Base-by-base conservation (phyloP, 345 rosid species). In the Clarkia xantiana region DNA sequence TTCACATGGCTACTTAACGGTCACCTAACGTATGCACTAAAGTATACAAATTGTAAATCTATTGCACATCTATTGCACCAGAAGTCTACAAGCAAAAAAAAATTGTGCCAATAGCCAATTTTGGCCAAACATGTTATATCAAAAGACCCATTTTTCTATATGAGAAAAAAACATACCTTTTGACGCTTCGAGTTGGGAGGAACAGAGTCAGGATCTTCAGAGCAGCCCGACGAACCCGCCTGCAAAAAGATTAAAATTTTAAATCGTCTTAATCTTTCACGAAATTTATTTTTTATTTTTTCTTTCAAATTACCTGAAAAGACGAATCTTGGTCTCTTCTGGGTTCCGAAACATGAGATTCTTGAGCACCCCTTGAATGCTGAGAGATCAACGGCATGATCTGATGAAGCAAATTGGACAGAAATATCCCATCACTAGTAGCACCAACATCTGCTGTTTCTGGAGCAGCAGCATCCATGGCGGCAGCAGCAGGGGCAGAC, bases 371-470 rank as follows among this genome's bases (percentile, higher is more conserved):
- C 23, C 47, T 66, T 10, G 62, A 20, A 42, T 47, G 71, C 61
- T 69, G 78, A 51, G 80, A 58, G 44, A 83, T 57, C 38, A 63
- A 6, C 9, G 87, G 93, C 71, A 83, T 73, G 55, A 83, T 73
- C 70, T 70, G 79, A n/a, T 47, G 72, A 52, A 83, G 82, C 67
- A 83, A 52, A 67, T 71, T 69, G 11, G 87, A 83, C 49, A 83
- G 64, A 60, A 75, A 71, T 45, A 77, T 48, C 41, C 82, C 93
- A 63, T 82, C 80, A 39, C 73, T 75, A 10, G 66, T 71, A 51
- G 55, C 58, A 18, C 53, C 65, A 38, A 73, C 39, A 54, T 71
- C 80, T 45, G 74, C 42, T 54, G 65, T 74, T 15, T 8, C 41
- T 5, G 36, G 36, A 29, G 36, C 6, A 29, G 61, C 9, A 45